Base-by-base conservation (phyloP, 805 yeast species). In the Suhomyces sp. region DNA sequence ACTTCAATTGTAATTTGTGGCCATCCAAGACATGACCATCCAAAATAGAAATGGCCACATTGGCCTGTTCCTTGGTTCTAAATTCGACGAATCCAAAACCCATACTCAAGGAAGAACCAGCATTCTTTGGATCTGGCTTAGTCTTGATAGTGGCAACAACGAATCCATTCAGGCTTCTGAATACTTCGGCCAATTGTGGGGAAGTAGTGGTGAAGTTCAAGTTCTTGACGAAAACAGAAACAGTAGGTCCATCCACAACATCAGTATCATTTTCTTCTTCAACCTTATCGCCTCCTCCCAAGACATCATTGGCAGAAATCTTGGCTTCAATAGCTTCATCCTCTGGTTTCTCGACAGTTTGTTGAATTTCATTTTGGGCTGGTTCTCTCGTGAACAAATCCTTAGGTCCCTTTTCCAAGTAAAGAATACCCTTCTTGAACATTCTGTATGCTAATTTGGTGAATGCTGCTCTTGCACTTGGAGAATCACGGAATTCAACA, bases 31-130 rank as follows among this genome's bases (percentile, higher is more conserved):
- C 77, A 35, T 78, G 72, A 3, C 87, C 95, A 58, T 90, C 86
- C 67, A 88, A 63, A 0, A 82, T 72, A 21, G 70, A 58, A 31
- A 88, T 77, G 5, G 96, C 98, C 9, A 74, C 70, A 25, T 76
- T 70, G 0, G 98, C 98, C 51, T 83, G 79, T 25, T 79, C 86
- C 46, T 76, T 77, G 2, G 90, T 77, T 47, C 69, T 77, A 61
- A 88, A 93, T 62, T 93, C 98, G 10, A 78, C 96, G 64, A 93
- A 93, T 1, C 98, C 98, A 53, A 88, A 93, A 14, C 98, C 98
- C 98, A 93, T 93, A 50, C 96, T 88, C 40, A 80, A 72, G n/a
- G 70, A 63, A 38, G 75, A 75, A 8, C 81, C 83, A 2, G 74
- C 54, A 41, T 77, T 74, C 60, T 80, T 86, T 23, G 95, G 77